Base-by-base conservation (phyloP, 192 early-diverging fungal species). In the Coemansia sp. region DNA sequence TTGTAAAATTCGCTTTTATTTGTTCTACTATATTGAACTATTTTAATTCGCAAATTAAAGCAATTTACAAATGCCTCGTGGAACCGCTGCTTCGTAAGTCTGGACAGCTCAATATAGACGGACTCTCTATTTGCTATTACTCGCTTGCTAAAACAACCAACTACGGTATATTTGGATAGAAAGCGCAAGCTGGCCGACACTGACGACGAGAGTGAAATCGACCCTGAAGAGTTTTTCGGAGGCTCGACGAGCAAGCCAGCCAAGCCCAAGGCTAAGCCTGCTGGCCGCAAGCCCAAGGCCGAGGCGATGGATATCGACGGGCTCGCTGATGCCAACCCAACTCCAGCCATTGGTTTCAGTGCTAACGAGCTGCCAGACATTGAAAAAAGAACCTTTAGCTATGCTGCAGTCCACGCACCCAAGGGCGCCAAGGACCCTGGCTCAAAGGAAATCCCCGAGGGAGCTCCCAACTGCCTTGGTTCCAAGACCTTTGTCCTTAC, bases 401-500 rank as follows among this genome's bases (percentile, higher is more conserved):
- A 64, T 31, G 65, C 72, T 2, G 57, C 53, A 36, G 34, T 55
- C 8, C 64, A 76, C 21, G 42, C 46, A 15, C 64, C 45, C 39
- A 62, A 44, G 31, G 66, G 57, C 34, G 76, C 90, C 1, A 69
- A 65, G 25, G 80, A 86, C 14, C 87, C 86, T 0, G 92, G 90
- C 15, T 87, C 88, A 4, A 91, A 90, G 62, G 80, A 86, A 38
- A 82, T 92, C 12, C 93, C 94, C 5, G 81, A 85, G 41, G 93
- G 94, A 19, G 86, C 77, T n/a, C 85, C 86, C 21, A 88, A 89
- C 63, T 95, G 94, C 41, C 82, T 76, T 7, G 66, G 42, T 4
- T 93, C 90, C 17, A 69, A 90, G 59, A 90, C 92, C 0, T 98
- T 99, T 90, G 98, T 99, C 0, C 87, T 98, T 46, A 94, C 97